A percentile compares a stretch with the other conserved stretches of the same genome.
Conservation (phyloP, 177 flowering plant genomes). For the Vitis hybrid region DNA sequence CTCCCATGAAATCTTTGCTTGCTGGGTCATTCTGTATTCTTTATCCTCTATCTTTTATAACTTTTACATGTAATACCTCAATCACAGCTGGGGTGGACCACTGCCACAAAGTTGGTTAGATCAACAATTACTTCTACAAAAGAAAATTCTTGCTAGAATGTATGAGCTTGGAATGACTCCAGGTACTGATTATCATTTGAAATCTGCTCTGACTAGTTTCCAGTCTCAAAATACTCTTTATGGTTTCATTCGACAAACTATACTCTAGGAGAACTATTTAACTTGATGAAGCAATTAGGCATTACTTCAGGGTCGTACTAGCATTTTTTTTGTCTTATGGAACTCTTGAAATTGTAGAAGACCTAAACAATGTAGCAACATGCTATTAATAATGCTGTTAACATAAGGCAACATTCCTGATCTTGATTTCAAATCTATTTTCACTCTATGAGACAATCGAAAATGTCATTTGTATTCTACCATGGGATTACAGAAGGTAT, state of each 20-base stretch:
- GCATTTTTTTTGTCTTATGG: background rate
- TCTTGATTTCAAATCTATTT: background rate
- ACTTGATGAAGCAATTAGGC: background rate
- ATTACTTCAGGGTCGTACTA: background rate
- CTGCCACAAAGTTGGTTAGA: constrained; percentile 77
- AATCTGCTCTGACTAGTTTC: background rate
- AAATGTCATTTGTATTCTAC: background rate
- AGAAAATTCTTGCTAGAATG: constrained; percentile 73
- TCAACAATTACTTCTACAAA: constrained; percentile 63
- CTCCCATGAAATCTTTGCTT: background rate
- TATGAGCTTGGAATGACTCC: constrained; percentile 83
- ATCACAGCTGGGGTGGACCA: constrained; percentile 84
- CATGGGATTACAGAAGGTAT: too few relatives aligned
- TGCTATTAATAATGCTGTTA: background rate
- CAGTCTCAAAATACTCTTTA: background rate
- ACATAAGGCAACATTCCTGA: background rate
- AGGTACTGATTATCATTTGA: constrained; percentile 31
- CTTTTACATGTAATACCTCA: background rate
- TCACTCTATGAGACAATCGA: background rate
- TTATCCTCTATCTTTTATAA: background rate
- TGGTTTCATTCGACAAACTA: background rate
- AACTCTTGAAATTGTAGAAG: background rate
- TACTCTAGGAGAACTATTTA: background rate
- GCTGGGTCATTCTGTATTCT: background rate
- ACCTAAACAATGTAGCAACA: background rate